Base-by-base conservation (phyloP, 1,284 basidiomycete genomes). In the Earliella scabrosa region DNA sequence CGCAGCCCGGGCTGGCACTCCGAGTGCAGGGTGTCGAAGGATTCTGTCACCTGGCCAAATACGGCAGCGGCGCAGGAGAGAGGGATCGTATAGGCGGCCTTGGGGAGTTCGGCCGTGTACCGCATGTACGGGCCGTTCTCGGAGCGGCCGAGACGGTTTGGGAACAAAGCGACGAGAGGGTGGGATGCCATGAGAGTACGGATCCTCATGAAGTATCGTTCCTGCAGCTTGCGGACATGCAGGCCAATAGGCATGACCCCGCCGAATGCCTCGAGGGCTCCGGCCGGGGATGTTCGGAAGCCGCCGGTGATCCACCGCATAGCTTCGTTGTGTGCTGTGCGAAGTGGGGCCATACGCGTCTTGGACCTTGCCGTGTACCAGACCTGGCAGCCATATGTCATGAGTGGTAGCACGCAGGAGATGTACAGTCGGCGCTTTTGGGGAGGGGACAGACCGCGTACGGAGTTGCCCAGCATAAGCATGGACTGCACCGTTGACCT, bases 251-350 rank as follows among this genome's bases (percentile, higher is more conserved):
- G 54, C 5, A 50, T 20, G 2, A 56, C 9, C 18, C 54, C 45
- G 10, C 38, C 39, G 11, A 56, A 24, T 0, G 24, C 31, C 9
- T 56, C 35, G 13, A 56, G 16, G 1, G 45, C 49, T 24, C 54
- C 54, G 5, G 32, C 24, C 1, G 54, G 54, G 1, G 54, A 43
- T 1, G 54, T 48, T 14, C 45, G 44, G 35, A 57, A 57, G 6
- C 45, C 50, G 1, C 55, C 46, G 7, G 55, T 52, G 32, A 57
- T 57, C 55, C 55, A 57, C 1, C 50, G 55, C 1, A 57, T 39
- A 0, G 55, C 50, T 0, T 20, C 16, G 38, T 57, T 24, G 13
- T 57, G 50, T 0, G 55, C 50, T 2, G 14, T 18, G 4, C 23
- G 7, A 5, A n/a, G n/a, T n/a, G n/a, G n/a, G n/a, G n/a, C n/a